phyloP scores from a whole-genome alignment of 129 eudicot genomes.

The Artemisia argyi region DNA sequence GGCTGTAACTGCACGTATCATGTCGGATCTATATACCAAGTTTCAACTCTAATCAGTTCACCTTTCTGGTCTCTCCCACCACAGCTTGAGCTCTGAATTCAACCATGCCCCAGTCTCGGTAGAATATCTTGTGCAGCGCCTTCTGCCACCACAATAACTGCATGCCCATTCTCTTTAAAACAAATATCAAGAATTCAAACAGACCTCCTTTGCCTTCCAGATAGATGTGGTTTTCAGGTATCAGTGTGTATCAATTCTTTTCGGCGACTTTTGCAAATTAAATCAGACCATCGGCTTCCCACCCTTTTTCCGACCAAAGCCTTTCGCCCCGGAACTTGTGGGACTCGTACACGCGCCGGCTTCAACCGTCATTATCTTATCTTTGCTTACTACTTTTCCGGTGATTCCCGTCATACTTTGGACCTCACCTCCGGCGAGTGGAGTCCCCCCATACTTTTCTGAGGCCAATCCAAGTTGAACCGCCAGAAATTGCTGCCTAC shows the following conservation, averaged over 20 bases:
- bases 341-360: too few species aligned
- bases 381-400: too few species aligned
- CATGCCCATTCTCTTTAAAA: constrained; percentile 62
- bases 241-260: too few species aligned
- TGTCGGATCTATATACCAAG: constrained; percentile 75
- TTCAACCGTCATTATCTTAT: too few species aligned
- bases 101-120: constrained; percentile 67
- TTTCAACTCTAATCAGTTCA: constrained; percentile 53
- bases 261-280: too few species aligned
- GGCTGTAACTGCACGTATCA: constrained; percentile 81
- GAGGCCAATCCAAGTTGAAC: too few species aligned
- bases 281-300: too few species aligned
- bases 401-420: too few species aligned
- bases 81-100: constrained; percentile 63
- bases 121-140: constrained; percentile 81
- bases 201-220: constrained; percentile 84
- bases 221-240: constrained; percentile 62
- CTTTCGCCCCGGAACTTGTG: too few species aligned
- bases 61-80: constrained; percentile 76
- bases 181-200: constrained; percentile 49
- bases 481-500: too few species aligned
- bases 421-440: neutral
- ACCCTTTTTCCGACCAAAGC: too few species aligned
- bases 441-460: neutral
- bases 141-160: constrained; percentile 83